Evolutionary conservation across 2,329 filamentous ascomycete species (phyloP).

Genomic region (Xylariaceae sp.): DNA sequence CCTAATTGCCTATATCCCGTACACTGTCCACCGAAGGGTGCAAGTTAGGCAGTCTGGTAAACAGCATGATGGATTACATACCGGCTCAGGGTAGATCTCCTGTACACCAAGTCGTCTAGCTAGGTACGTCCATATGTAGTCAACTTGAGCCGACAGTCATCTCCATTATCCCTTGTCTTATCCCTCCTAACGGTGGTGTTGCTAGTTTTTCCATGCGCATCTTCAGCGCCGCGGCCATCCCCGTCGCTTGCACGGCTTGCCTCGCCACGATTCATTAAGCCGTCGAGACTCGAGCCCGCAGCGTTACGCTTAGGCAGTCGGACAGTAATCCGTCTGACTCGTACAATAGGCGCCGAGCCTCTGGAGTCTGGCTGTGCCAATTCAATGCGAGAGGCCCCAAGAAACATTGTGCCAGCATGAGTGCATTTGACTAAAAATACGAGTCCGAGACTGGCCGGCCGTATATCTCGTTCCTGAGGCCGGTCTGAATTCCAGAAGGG

Average conservation of each 20-base stretch:
- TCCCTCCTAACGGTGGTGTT: not conserved
- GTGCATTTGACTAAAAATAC: constrained; percentile 4
- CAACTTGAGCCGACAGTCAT: not conserved
- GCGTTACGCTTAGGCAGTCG: constrained; percentile 2
- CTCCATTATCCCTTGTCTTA: not conserved
- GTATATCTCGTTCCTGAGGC: constrained; percentile 2
- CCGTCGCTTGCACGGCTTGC: not conserved
- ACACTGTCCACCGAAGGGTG: too few relatives aligned
- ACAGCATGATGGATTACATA: too few relatives aligned
- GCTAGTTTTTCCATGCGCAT: not conserved
- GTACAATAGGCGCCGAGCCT: constrained; percentile 4
- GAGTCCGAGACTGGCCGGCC: constrained; percentile 14
- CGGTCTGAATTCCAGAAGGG: constrained; percentile 1
- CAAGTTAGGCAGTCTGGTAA: too few relatives aligned
- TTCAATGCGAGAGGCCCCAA: constrained; percentile 2
- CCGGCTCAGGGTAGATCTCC: too few relatives aligned
- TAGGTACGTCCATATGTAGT: not conserved
- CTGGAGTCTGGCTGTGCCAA: not conserved
- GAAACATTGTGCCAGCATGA: constrained; percentile 3
- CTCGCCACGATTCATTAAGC: not conserved
- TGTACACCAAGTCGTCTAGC: too few relatives aligned
- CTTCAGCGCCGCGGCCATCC: not conserved
- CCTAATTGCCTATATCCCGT: too few relatives aligned
- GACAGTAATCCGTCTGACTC: not conserved
- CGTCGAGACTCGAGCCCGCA: not conserved